Evolutionary conservation across 2,329 filamentous ascomycete species (phyloP).

Genomic region (Fusarium sp.): DNA sequence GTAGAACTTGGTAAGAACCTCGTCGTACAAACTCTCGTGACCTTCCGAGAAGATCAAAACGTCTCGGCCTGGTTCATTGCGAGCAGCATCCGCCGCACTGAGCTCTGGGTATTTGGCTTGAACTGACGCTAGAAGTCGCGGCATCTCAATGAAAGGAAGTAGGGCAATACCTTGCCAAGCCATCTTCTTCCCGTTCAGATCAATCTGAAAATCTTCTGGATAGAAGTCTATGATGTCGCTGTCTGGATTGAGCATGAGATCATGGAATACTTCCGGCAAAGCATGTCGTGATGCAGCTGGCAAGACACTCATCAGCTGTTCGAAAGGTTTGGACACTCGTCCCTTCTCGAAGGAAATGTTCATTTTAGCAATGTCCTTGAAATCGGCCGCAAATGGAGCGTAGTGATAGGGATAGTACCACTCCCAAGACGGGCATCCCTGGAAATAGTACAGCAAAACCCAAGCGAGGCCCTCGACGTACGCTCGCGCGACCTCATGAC

Average conservation of each 20-base stretch:
- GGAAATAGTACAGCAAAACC: slow-evolving; percentile 97
- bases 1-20: slow-evolving; percentile 88
- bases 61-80: slow-evolving; percentile 86
- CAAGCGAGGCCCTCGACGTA: slow-evolving; percentile 96
- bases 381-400: slow-evolving; percentile 96
- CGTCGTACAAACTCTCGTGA: slow-evolving; percentile 84
- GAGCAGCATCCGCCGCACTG: slow-evolving; percentile 79
- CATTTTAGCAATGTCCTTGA: slow-evolving; percentile 85
- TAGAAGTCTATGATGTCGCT: slow-evolving; percentile 98
- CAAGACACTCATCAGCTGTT: slow-evolving; percentile 98
- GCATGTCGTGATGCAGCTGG: slow-evolving; percentile 94
- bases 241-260: slow-evolving; percentile 88
- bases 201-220: slow-evolving; percentile 91
- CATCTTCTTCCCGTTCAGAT: slow-evolving; percentile 98
- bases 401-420: slow-evolving; percentile 99
- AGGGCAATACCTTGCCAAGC: slow-evolving; percentile 97
- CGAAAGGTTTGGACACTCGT: slow-evolving; percentile 89
- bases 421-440: slow-evolving; percentile 98
- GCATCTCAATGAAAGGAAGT: slow-evolving; percentile 96
- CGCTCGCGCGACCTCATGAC: slow-evolving; percentile 87
- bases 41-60: slow-evolving; percentile 87
- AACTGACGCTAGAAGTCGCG: slow-evolving; percentile 86
- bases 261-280: slow-evolving; percentile 88
- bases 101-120: slow-evolving; percentile 85
- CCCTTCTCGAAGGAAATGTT: slow-evolving; percentile 87